phyloP scores from a whole-genome alignment of 2,329 filamentous ascomycete genomes.

The Stachybotrys chlorohalonatus region DNA sequence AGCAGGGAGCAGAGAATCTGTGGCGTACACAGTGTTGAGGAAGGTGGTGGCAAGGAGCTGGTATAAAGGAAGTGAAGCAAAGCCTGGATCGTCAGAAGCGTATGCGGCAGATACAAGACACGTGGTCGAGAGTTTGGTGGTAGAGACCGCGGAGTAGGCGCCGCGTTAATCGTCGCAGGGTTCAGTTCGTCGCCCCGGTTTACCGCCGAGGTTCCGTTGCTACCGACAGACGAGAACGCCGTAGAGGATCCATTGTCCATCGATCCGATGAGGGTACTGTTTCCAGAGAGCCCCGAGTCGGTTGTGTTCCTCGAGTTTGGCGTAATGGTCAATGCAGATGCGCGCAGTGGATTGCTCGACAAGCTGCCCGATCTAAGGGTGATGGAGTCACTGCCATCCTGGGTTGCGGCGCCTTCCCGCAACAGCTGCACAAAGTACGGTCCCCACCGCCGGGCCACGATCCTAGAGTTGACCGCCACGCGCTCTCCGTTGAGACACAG shows the following conservation, averaged over 20 bases:
- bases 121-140: conserved; percentile 63
- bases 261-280: conserved; percentile 20
- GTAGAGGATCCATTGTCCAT: conserved; percentile 21
- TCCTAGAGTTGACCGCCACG: conserved; percentile 85
- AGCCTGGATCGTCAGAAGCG: conserved; percentile 78
- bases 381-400: conserved; percentile 64
- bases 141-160: conserved; percentile 47
- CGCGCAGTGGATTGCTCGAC: conserved; percentile 51
- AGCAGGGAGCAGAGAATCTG: conserved; percentile 93
- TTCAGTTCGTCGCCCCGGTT: conserved; percentile 32
- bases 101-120: conserved; percentile 88
- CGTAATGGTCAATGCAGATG: conserved; percentile 81
- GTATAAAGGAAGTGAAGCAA: conserved; percentile 92
- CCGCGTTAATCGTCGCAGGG: conserved; percentile 36
- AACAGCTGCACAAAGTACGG: conserved; percentile 92
- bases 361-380: conserved; percentile 59
- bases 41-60: conserved; percentile 69
- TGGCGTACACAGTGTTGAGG: conserved; percentile 76
- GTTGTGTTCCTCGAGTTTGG: conserved; percentile 47
- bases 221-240: conserved; percentile 21
- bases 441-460: conserved; percentile 84
- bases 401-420: conserved; percentile 65
- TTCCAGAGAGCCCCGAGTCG: conserved; percentile 25
- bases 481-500: conserved; percentile 84
- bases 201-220: conserved; percentile 28